phyloP scores from a whole-genome alignment of 2,329 filamentous ascomycete genomes.

The Davidsoniella australis region DNA sequence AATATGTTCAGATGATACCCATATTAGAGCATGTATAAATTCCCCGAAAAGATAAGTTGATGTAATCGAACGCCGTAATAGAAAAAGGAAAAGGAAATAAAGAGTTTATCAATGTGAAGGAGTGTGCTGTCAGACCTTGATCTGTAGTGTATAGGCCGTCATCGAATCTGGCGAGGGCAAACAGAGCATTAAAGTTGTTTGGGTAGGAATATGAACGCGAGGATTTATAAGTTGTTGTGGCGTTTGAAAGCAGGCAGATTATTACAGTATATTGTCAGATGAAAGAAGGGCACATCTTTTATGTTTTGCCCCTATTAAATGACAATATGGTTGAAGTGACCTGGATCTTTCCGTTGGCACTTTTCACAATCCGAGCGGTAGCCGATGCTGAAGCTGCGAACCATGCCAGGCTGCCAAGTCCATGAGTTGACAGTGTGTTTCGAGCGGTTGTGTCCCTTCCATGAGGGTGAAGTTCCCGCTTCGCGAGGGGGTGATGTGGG shows the following conservation, averaged over 20 bases:
- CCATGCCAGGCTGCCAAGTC: constrained; percentile 46
- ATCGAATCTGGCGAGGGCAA: no score
- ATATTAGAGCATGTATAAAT: constrained; percentile 1
- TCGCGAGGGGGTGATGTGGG: constrained; percentile 20
- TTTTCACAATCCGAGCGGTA: constrained; percentile 65
- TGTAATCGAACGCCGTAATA: background rate
- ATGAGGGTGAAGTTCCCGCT: constrained; percentile 24
- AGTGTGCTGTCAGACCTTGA: no score
- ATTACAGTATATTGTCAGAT: no score
- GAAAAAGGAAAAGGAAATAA: background rate
- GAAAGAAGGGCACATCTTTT: constrained; percentile 7
- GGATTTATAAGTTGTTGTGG: no score
- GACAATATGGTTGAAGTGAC: constrained; percentile 68
- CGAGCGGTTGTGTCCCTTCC: constrained; percentile 39
- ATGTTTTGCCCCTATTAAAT: constrained; percentile 26
- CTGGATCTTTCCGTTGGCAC: constrained; percentile 55
- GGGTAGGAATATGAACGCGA: no score
- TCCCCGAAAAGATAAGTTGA: background rate
- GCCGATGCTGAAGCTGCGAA: constrained; percentile 60
- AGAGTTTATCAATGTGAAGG: no score
- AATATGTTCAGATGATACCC: background rate
- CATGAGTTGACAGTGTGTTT: constrained; percentile 43
- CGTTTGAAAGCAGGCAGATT: background rate
- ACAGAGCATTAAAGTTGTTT: no score
- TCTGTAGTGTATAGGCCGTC: background rate